Base-by-base conservation (phyloP, 2,329 filamentous ascomycete genomes). In the Neurospora sp. region DNA sequence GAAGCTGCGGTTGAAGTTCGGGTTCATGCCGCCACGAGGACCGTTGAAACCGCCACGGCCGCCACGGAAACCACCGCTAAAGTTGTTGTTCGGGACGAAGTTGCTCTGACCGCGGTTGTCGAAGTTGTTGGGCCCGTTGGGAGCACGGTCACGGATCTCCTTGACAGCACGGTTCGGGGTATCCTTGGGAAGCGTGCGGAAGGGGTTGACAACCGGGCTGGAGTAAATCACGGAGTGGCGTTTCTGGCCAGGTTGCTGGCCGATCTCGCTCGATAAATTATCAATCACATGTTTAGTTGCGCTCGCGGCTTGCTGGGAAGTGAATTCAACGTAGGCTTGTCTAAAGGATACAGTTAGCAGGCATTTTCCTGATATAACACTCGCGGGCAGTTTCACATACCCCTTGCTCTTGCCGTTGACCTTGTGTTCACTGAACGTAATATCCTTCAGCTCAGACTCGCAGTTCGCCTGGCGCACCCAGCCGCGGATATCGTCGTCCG, bases 321-420 rank as follows among this genome's bases (percentile, higher is more conserved):
- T 85, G 76, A 98, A 93, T 76, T 97, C 93, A 66, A 98, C 83
- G 77, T 94, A 98, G 5, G 91, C 93, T 85, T 90, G 88, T 9
- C 88, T 89, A 73, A 19, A 69, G 13, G 17, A 11, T 9, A 15
- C 23, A 69, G 72, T 76, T 67, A 75, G 71, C 68, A 39, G 33
- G 40, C 17, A 23, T n/a, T 58, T 67, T 66, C 69, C 40, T n/a
- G 58, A 19, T 42, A 66, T 28, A 17, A 23, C 36, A 19, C 52
- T n/a, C 33, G 23, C 74, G 67, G 74, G 70, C 66, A 68, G 38
- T 28, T 42, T 13, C 36, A 80, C 89, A 73, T 85, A 97, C 94
- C 96, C 95, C 83, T 98, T 97, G 81, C 93, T 97, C 83, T 99
- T 99, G 75, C 96, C 96, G 75, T 99, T 99, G 67, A 98, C 94